Evolutionary conservation across 768 basidiomycete species (phyloP), one percentile per base, ranked within the genome.

Genomic region (Kwoniella bestiolae): DNA sequence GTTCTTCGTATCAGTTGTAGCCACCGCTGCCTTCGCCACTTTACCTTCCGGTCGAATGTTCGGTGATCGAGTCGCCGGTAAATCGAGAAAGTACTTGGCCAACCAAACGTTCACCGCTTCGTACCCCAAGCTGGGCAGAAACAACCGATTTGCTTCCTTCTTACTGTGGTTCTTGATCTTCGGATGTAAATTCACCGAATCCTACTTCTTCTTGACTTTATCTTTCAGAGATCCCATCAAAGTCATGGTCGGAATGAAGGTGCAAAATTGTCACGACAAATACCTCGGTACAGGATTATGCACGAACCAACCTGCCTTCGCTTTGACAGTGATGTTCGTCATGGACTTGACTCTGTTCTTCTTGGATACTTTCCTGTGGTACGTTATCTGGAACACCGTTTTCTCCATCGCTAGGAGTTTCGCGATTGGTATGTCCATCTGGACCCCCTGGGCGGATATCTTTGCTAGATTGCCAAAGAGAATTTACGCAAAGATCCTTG

Each of bases 291-390:
- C 85, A 72, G 85, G 84, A 8, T 86, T 99, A 16, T 99, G 96
- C 83, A 83, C 84, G 52, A 94, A 97, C 80, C 96, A 99, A 72
- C 91, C 94, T 1, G 91, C 91, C 3, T 97, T 98, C 82, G 90
- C 95, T 8, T 82, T 99, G 78, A 88, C 96, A 60, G 90, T 97
- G 84, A 99, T 97, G 95, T 98, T 94, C 79, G 84, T 96, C 84
- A 97, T 98, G 95, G 96, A 98, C 78, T 83, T 99, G 51, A 88
- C 90, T 56, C 86, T 99, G 49, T 99, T 92, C 87, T 99, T 98
- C 87, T 85, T 99, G 82, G 96, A 99, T 83, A 99, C 96, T 6
- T 99, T 97, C 90, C 83, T 99, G 31, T 99, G 96, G 96, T 99
- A 94, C 79, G 94, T 98, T 83, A 97, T 97, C 79, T 97, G 95